Conservation (phyloP, 1,139 yeast genomes). For the Kodamaea ohmeri region DNA sequence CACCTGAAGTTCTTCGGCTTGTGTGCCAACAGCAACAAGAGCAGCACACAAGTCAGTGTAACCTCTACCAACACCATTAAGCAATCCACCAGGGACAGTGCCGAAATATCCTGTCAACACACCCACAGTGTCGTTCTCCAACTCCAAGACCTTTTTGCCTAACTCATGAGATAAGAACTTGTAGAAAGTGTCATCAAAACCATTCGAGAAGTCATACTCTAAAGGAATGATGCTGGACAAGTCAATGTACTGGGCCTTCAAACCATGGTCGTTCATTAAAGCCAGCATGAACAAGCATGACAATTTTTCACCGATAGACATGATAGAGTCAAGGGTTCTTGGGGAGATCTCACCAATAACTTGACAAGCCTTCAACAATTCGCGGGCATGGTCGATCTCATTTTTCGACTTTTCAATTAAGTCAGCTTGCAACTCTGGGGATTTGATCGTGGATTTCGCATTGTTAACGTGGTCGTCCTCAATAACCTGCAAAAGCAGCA, state of each 20-base stretch:
- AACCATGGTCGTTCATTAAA: constrained; percentile 75
- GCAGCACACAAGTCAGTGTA: constrained; percentile 98
- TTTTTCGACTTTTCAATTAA: constrained; percentile 55
- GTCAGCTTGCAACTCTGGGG: constrained; percentile 41
- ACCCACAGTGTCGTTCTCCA: constrained; percentile 61
- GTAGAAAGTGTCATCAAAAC: constrained; percentile 71
- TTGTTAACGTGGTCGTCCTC: constrained; percentile 75
- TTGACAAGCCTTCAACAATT: constrained; percentile 79
- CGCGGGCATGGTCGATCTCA: constrained; percentile 67
- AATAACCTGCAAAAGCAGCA: constrained; percentile 55
- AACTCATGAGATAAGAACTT: constrained; percentile 57
- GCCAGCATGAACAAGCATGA: constrained; percentile 88
- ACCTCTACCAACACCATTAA: constrained; percentile 93
- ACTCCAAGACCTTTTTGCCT: constrained; percentile 50
- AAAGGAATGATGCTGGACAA: constrained; percentile 67
- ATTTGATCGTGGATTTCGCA: constrained; percentile 55
- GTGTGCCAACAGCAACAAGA: constrained; percentile 84
- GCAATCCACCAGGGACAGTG: constrained; percentile 86
- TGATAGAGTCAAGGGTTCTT: constrained; percentile 82
- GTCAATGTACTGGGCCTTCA: constrained; percentile 75
- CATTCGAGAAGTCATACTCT: constrained; percentile 50
- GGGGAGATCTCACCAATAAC: constrained; percentile 89
- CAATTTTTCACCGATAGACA: constrained; percentile 92
- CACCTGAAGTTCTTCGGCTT: constrained; percentile 91
- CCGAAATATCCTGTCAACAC: constrained; percentile 97